phyloP scores from a whole-genome alignment of 108 stramenopile species.

The Nitzschia inconspicua region DNA sequence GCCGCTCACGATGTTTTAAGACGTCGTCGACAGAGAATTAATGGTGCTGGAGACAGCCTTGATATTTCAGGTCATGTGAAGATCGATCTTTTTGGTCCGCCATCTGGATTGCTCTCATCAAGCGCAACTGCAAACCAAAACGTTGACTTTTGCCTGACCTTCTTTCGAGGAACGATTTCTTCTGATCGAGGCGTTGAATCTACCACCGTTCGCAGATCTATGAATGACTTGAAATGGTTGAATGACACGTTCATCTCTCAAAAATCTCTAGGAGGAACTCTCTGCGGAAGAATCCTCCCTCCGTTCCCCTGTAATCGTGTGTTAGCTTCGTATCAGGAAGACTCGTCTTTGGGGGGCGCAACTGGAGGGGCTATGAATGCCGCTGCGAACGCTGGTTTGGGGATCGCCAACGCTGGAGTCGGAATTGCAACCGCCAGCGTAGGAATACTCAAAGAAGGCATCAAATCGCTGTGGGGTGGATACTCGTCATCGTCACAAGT shows the following conservation, averaged over 20 bases:
- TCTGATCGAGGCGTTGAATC: slow-evolving; percentile 3
- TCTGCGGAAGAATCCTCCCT: slow-evolving; percentile 83
- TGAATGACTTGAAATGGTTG: slow-evolving; percentile 80
- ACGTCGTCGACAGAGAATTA: slow-evolving; percentile 12
- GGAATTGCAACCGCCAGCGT: slow-evolving; percentile 51
- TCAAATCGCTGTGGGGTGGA: slow-evolving; percentile 64
- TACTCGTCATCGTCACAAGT: slow-evolving; percentile 18
- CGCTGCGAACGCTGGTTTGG: slow-evolving; percentile 43
- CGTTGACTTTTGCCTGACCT: slow-evolving; percentile 57
- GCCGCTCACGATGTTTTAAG: slow-evolving; percentile 49
- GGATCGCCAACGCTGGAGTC: slow-evolving; percentile 18
- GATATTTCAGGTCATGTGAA: slow-evolving; percentile 22
- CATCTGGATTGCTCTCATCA: slow-evolving; percentile 9
- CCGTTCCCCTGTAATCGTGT: slow-evolving; percentile 48
- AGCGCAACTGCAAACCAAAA: slow-evolving; percentile 9
- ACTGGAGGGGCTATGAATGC: slow-evolving; percentile 51
- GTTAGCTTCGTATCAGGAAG: slow-evolving; percentile 2
- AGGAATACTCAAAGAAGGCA: slow-evolving; percentile 53
- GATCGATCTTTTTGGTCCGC: slow-evolving; percentile 34
- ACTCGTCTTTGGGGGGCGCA: slow-evolving; percentile 22
- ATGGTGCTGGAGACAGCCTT: background rate
- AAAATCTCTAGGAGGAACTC: slow-evolving; percentile 70
- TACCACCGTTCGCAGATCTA: slow-evolving; percentile 68
- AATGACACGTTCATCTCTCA: slow-evolving; percentile 72
- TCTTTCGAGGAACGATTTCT: slow-evolving; percentile 5